Base-by-base conservation (phyloP, 371 early-diverging fungal species). In the Actinomortierella wolfii region DNA sequence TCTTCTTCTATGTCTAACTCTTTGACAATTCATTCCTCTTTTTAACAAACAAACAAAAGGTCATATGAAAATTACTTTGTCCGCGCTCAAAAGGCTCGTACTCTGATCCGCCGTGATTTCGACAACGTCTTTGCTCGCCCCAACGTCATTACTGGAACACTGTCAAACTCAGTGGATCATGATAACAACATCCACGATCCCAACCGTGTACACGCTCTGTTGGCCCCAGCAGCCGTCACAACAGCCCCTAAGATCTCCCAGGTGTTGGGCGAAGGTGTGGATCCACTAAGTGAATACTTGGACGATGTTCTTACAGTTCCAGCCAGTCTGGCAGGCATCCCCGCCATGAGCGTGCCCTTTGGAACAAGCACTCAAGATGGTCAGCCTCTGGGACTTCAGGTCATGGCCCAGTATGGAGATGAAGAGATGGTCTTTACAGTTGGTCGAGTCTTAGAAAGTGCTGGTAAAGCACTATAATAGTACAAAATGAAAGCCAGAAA, bases 231-330 rank as follows among this genome's bases (percentile, higher is more conserved):
- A 26, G 81, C 91, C 0, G 83, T 86, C 5, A 81, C 83, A 2
- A 59, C 84, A 0, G 94, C 95, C 25, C 95, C 91, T 1, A 67
- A 54, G 8, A 54, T 81, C 8, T 61, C 56, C 9, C 70, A 67
- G 43, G 64, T 65, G 15, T 26, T 70, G 8, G 74, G 71, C 2
- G 67, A 57, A 5, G 65, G 67, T 21, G 68, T 70, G 26, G 60
- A 69, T 4, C 65, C 76, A 0, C 68, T 81, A 18, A 68, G 80
- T 44, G 87, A 85, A 11, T 96, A 91, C 62, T 79, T 91, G 42
- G 90, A 93, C 64, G 97, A 96, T 76, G 90, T 94, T 39, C 84
- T 96, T 85, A 95, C 95, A 1, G 86, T 95, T 7, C 94, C 97
- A 6, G 92, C 92, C 7, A 92, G 89, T 64, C 78, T 96, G 50